phyloP scores from a whole-genome alignment of 768 basidiomycete species.

The Lentinula aciculospora region DNA sequence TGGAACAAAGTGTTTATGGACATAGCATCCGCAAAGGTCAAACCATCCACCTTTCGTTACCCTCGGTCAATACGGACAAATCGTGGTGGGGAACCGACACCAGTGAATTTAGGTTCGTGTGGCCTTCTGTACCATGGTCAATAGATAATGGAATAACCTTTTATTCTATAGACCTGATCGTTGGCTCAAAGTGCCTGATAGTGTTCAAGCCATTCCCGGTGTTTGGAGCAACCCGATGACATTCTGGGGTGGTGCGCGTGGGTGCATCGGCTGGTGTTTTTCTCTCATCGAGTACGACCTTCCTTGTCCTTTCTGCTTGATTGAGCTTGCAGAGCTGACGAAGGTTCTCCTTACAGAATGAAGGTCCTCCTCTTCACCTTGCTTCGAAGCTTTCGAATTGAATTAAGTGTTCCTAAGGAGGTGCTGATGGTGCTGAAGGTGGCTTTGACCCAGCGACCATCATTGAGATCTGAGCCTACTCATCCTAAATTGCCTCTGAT shows the following conservation, averaged over 20 bases:
- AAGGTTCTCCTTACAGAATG: constrained; percentile 19
- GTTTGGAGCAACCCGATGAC: constrained; percentile 54
- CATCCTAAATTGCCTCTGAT: no score
- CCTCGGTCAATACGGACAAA: constrained; percentile 44
- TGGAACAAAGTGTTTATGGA: not conserved
- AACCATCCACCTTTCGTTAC: constrained; percentile 41
- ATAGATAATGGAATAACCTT: no score
- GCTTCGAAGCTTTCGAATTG: constrained; percentile 44
- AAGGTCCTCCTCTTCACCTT: constrained; percentile 44
- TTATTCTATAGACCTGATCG: constrained; percentile 61
- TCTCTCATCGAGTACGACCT: constrained; percentile 56
- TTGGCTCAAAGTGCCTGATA: constrained; percentile 47
- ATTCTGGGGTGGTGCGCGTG: constrained; percentile 61
- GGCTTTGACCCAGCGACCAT: no score
- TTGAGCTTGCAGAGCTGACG: not conserved
- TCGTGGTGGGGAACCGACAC: constrained; percentile 62
- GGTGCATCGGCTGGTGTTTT: constrained; percentile 66
- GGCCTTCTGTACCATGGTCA: no score
- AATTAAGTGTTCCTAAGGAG: no score
- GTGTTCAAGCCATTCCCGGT: constrained; percentile 42
- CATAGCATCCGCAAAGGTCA: constrained; percentile 38
- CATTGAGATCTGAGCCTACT: no score
- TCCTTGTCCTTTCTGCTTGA: no score
- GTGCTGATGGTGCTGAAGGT: no score
- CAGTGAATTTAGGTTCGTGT: constrained; percentile 55